phyloP scores from a whole-genome alignment of 2,329 filamentous ascomycete genomes.

The Colletotrichum tropicale region DNA sequence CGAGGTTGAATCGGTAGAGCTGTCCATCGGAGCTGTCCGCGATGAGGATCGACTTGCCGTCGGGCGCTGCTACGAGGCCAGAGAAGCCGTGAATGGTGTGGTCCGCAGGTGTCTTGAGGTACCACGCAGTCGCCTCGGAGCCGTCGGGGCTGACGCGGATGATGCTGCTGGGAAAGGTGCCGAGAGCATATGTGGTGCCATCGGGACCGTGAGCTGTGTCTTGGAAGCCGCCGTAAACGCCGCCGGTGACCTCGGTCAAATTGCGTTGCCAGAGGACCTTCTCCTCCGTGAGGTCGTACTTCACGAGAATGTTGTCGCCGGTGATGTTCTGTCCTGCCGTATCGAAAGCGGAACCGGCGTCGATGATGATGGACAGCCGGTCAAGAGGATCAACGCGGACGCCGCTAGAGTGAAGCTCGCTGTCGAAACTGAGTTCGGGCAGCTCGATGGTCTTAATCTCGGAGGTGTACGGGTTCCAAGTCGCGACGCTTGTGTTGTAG shows the following conservation, averaged over 20 bases:
- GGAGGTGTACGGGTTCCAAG: constrained; percentile 34
- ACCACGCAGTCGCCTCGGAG: constrained; percentile 31
- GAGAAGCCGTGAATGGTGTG: constrained; percentile 25
- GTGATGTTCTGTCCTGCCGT: constrained; percentile 36
- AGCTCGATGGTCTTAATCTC: constrained; percentile 29
- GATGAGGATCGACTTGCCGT: constrained; percentile 31
- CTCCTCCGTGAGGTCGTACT: constrained; percentile 32
- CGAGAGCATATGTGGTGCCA: constrained; percentile 40
- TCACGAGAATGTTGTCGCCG: constrained; percentile 40
- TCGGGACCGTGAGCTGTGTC: constrained; percentile 39
- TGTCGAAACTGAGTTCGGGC: constrained; percentile 32
- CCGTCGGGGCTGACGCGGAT: constrained; percentile 35
- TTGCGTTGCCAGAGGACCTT: constrained; percentile 35
- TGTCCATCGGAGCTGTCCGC: constrained; percentile 33
- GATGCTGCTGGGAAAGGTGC: constrained; percentile 40
- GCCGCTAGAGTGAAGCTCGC: constrained; percentile 35
- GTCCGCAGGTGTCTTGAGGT: constrained; percentile 29
- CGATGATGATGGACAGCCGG: constrained; percentile 37
- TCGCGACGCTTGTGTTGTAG: constrained; percentile 35
- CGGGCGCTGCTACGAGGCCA: constrained; percentile 6
- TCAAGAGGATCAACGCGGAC: constrained; percentile 36
- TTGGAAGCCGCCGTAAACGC: constrained; percentile 40
- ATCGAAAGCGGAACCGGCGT: constrained; percentile 37
- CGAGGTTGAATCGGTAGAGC: constrained; percentile 38
- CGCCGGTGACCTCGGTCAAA: constrained; percentile 30